phyloP scores from a whole-genome alignment of 2,329 filamentous ascomycete species.

The Phialemoniopsis sp. region DNA sequence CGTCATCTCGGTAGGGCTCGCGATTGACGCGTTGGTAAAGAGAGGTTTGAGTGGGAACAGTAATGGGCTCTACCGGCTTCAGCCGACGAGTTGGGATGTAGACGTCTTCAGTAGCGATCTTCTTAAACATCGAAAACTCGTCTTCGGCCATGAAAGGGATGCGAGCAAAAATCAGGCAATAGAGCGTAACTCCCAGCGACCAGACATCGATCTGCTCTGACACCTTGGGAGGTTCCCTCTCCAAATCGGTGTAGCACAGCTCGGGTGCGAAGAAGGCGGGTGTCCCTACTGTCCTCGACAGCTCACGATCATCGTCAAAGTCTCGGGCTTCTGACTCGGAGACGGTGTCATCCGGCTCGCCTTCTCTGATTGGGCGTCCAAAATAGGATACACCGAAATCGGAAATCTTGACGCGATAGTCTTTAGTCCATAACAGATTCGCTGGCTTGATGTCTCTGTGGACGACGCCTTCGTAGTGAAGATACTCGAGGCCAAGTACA shows the following conservation, averaged over 20 bases:
- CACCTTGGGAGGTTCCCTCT: conserved; percentile 67
- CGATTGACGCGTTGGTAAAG: conserved; percentile 54
- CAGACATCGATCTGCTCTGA: conserved; percentile 95
- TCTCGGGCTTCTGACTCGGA: conserved; percentile 82
- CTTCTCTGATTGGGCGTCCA: conserved; percentile 79
- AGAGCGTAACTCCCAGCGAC: conserved; percentile 94
- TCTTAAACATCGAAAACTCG: conserved; percentile 86
- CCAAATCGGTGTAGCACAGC: conserved; percentile 82
- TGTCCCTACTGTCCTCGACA: conserved; percentile 97
- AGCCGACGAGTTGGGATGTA: conserved; percentile 81
- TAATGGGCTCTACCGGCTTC: conserved; percentile 65
- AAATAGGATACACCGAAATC: conserved; percentile 99
- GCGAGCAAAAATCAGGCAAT: conserved; percentile 90
- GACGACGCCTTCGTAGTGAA: conserved; percentile 83
- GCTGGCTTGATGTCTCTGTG: conserved; percentile 85
- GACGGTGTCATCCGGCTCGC: conserved; percentile 69
- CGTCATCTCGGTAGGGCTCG: conserved; percentile 69
- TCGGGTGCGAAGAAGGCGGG: conserved; percentile 97
- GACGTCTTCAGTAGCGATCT: conserved; percentile 88
- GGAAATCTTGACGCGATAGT: conserved; percentile 91
- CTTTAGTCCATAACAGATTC: conserved; percentile 82
- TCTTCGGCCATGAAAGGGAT: conserved; percentile 91
- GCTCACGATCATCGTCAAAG: conserved; percentile 86
- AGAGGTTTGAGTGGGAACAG: conserved; percentile 49
- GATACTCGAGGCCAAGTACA: conserved; percentile 86